A percentile compares a stretch with the other conserved stretches of the same genome.
phyloP scores from a whole-genome alignment of 140 eudicot genomes.

The Flaveria floridana region DNA sequence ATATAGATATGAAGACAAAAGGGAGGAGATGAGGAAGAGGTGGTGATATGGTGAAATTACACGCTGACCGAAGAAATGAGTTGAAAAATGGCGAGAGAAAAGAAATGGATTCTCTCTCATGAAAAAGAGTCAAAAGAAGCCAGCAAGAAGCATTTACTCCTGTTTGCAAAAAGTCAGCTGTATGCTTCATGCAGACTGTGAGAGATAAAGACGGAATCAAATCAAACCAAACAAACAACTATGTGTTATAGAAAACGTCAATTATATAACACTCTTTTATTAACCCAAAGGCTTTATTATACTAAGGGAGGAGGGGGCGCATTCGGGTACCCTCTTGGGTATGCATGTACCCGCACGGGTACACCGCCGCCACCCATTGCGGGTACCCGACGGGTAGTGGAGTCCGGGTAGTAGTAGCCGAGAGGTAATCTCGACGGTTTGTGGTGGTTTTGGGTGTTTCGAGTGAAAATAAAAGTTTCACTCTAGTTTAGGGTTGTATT shows the following conservation, averaged over 20 bases:
- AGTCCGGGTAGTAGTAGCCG: no score
- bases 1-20: conserved; percentile 38
- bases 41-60: conserved; percentile 34
- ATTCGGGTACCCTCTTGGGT: no score
- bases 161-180: conserved; percentile 50
- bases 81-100: conserved; percentile 20
- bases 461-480: no score
- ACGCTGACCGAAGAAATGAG: conserved; percentile 44
- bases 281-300: background rate
- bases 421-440: no score
- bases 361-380: no score
- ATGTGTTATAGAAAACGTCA: background rate
- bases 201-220: conserved; percentile 25
- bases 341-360: no score
- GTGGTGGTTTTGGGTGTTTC: no score
- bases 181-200: conserved; percentile 37
- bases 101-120: conserved; percentile 36
- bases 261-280: no score
- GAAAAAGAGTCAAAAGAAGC: conserved; percentile 53
- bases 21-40: conserved; percentile 25
- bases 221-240: background rate
- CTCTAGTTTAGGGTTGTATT: no score
- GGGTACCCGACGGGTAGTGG: no score
- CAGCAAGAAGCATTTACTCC: conserved; percentile 55
- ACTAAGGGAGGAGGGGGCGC: background rate